Conservation (phyloP, 2,329 filamentous ascomycete genomes). For the Fusarium pseudonygamai region DNA sequence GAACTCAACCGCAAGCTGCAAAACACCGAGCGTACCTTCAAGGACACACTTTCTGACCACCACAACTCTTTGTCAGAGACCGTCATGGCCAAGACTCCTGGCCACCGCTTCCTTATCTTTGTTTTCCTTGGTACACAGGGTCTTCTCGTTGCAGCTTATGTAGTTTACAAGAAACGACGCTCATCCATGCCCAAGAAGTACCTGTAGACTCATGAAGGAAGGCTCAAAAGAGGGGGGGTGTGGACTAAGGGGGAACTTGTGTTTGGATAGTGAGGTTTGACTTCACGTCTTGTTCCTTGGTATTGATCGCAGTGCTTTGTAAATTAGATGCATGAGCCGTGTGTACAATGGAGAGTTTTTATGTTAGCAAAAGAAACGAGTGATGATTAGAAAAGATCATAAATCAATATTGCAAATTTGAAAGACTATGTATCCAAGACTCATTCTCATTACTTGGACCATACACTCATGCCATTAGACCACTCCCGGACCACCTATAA, state of each 20-base stretch:
- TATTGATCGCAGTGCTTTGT: slow-evolving; percentile 27
- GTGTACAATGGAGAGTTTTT: slow-evolving; percentile 30
- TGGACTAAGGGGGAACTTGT: neutral
- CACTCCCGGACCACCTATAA: neutral
- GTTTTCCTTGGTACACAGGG: slow-evolving; percentile 80
- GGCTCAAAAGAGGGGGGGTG: slow-evolving; percentile 15
- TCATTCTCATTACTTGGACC: slow-evolving; percentile 4
- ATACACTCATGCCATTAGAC: neutral
- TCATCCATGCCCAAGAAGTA: slow-evolving; percentile 89
- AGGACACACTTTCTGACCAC: slow-evolving; percentile 62
- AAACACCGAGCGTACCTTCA: slow-evolving; percentile 62
- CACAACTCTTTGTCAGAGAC: slow-evolving; percentile 59
- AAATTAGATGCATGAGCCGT: slow-evolving; percentile 31
- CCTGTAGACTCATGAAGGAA: slow-evolving; percentile 59
- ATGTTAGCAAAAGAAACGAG: slow-evolving; percentile 33
- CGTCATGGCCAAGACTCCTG: slow-evolving; percentile 58
- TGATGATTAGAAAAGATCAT: slow-evolving; percentile 27
- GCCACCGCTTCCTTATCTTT: slow-evolving; percentile 68
- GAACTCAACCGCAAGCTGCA: slow-evolving; percentile 57
- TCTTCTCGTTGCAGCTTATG: slow-evolving; percentile 73
- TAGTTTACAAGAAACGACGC: slow-evolving; percentile 82
- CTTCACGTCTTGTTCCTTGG: slow-evolving; percentile 6
- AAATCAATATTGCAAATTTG: neutral
- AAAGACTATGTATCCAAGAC: neutral
- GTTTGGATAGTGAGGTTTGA: slow-evolving; percentile 25